phyloP scores from a whole-genome alignment of 2,329 filamentous ascomycete species.

The Penicillium thymicola region DNA sequence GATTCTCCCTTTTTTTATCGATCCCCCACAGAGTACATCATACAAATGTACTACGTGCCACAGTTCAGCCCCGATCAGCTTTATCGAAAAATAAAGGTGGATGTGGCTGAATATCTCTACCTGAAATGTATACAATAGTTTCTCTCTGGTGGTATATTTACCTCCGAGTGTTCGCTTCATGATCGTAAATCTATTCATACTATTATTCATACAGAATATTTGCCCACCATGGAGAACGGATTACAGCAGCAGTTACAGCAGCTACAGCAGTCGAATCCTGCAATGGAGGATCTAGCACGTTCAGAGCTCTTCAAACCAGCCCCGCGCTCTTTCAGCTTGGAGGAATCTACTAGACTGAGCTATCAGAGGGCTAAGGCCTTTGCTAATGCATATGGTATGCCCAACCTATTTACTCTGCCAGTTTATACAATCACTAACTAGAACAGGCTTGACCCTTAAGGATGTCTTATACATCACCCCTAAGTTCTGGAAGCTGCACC shows the following conservation, averaged over 20 bases:
- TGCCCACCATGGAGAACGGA: not conserved
- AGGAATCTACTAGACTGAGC: not conserved
- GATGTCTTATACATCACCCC: not conserved
- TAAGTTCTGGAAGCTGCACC: not conserved
- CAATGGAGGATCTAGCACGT: not conserved
- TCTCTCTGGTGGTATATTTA: not conserved
- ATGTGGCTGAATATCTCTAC: not conserved
- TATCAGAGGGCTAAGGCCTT: constrained; percentile 5
- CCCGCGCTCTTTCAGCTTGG: not conserved
- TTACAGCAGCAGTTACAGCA: not conserved
- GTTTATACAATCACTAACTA: not conserved
- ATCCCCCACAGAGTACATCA: not conserved
- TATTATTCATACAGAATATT: not conserved
- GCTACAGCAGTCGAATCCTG: not conserved
- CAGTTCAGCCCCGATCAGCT: not conserved
- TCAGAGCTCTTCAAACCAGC: not conserved
- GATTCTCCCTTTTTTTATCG: not conserved
- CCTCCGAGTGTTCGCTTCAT: not conserved
- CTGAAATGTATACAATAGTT: not conserved
- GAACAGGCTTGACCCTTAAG: not conserved
- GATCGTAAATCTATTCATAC: not conserved
- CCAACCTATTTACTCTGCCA: not conserved
- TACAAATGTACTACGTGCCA: not conserved
- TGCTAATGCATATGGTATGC: not conserved
- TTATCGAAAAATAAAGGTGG: not conserved